Base-by-base conservation (phyloP, 1,284 basidiomycete genomes). In the Sanghuangporus sanghuang region DNA sequence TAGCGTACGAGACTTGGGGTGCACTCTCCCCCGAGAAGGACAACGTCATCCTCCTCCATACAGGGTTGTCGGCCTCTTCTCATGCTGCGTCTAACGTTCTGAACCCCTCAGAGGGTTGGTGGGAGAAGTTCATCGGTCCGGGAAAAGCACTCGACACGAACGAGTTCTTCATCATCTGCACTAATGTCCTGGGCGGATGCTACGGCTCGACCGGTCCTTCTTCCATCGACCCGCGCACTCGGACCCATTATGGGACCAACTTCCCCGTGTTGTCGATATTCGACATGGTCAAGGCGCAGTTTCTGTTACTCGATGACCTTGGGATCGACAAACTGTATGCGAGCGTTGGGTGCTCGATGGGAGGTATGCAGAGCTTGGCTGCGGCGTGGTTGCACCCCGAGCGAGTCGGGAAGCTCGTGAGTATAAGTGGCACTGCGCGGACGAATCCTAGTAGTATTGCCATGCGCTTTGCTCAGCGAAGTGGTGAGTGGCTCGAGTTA, bases 1-100 rank as follows among this genome's bases (percentile, higher is more conserved):
- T 99, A 61, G 97, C 97, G 0, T 99, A 99, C 81, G 96, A 99
- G 77, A 95, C 96, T 0, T 99, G 97, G 97, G 96, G 96, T 1
- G 85, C 83, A 1, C 86, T 99, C 62, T 93, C 93, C 38, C 80
- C 86, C 0, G 73, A 79, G 7, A 84, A 81, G 49, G 90, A 93
- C 74, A 99, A 99, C 73, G 96, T 85, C 58, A 96, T 99, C 60
- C 85, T 99, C n/a, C 82, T 99, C 2, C 96, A 98, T 72, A 99
- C 96, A 0, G 96, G 96, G 27, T 82, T 99, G 2, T 95, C 92
- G 1, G 96, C 96, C 0, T 96, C 93, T 1, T 97, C 95, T 0
- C 96, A 99, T 77, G 96, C 97, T 0, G 95, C 95, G 0, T 91
- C 91, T 11, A 92, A 92, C 0, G 73, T 81, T 1, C 76, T 82